Conservation (phyloP, 2,329 filamentous ascomycete genomes). For the Penicillium sp. region DNA sequence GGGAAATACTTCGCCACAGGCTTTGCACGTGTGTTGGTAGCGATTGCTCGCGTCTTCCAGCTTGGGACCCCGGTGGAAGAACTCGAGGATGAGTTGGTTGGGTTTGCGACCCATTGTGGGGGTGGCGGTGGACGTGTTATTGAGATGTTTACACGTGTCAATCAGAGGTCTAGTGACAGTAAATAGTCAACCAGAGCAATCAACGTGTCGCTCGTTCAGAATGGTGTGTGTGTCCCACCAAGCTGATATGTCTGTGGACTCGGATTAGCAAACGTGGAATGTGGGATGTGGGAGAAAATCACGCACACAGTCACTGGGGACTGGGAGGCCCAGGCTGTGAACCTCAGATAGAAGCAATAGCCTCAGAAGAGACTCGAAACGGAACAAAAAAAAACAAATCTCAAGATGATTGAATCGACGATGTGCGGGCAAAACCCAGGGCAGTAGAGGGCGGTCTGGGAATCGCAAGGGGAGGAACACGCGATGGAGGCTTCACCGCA, state of each 20-base stretch:
- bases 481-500: constrained; percentile 37
- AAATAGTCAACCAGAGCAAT: neutral
- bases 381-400: neutral
- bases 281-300: constrained; percentile 2
- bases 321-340: neutral
- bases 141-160: constrained; percentile 5
- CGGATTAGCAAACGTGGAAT: neutral
- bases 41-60: constrained; percentile 86
- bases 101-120: constrained; percentile 74
- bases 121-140: constrained; percentile 1
- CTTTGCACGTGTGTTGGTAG: constrained; percentile 86
- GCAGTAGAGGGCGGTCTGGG: constrained; percentile 37
- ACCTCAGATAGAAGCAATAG: constrained; percentile 1
- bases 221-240: neutral
- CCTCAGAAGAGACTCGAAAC: constrained; percentile 5
- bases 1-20: constrained; percentile 83
- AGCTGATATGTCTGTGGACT: constrained; percentile 5
- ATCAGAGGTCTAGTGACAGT: neutral
- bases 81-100: constrained; percentile 80
- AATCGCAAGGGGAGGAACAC: constrained; percentile 19
- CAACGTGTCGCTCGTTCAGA: neutral
- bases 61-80: constrained; percentile 83
- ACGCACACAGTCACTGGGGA: constrained; percentile 7
- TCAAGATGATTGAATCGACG: constrained; percentile 7
- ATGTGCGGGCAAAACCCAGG: constrained; percentile 37